Percentiles rank a stretch among this genome's conserved stretches.
Evolutionary conservation across 345 rosid genomes (phyloP).

Genomic region (Trapa incisa): DNA sequence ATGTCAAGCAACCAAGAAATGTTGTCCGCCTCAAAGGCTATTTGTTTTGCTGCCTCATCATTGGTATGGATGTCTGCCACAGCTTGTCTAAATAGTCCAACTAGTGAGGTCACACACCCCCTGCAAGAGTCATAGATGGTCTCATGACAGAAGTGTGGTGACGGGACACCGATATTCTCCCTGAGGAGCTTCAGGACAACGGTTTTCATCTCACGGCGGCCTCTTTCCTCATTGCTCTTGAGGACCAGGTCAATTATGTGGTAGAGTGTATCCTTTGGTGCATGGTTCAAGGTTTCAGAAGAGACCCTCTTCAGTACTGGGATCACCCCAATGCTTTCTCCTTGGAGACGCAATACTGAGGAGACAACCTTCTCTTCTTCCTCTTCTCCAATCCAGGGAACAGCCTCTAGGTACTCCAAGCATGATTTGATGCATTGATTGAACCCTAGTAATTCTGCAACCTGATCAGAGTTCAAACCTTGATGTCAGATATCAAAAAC

Average conservation of each 20-base stretch:
- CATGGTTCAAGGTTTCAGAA: background rate
- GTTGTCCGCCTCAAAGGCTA: constrained; percentile 74
- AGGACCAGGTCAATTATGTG: constrained; percentile 73
- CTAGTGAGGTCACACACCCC: constrained; percentile 47
- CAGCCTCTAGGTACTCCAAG: no score
- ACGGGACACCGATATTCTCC: constrained; percentile 47
- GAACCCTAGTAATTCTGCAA: no score
- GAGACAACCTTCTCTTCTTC: no score
- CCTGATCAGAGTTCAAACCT: no score
- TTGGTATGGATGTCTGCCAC: constrained; percentile 30
- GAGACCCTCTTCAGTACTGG: no score
- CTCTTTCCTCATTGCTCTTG: constrained; percentile 80
- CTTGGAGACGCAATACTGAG: no score
- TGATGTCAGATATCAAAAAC: background rate
- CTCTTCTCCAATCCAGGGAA: no score
- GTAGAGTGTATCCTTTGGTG: constrained; percentile 71
- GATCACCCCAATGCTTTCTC: no score
- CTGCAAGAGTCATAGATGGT: constrained; percentile 54
- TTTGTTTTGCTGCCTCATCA: constrained; percentile 51
- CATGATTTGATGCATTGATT: no score
- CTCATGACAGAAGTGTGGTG: constrained; percentile 50
- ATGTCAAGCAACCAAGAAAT: constrained; percentile 88
- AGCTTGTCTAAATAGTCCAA: constrained; percentile 48
- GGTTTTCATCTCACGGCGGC: constrained; percentile 86
- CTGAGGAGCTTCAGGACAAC: constrained; percentile 77